Evolutionary conservation across 805 yeast species (phyloP), one percentile per base, ranked within the genome.

Genomic region (Wickerhamiella musiphila): DNA sequence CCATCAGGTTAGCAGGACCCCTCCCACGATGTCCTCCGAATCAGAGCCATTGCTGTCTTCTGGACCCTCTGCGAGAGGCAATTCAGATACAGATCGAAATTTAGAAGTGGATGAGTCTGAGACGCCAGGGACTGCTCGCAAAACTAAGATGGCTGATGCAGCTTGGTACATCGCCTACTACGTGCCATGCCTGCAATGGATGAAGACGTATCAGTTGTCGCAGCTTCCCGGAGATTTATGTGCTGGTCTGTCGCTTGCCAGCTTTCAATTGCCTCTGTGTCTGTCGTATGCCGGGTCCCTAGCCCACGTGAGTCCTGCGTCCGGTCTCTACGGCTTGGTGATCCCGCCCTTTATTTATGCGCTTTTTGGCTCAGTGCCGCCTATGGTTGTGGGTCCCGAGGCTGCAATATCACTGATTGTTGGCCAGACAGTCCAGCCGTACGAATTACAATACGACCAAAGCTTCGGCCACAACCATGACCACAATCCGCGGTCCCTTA

Each of bases 241-340:
- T 12, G 93, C 94, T 2, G 96, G 98, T 0, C 46, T 82, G 4
- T 73, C 95, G 1, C 53, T 84, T 22, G 94, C 94, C 0, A 75
- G 90, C 4, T 86, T 83, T 54, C 95, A 84, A 51, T 70, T 86
- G 30, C 96, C 98, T 1, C 58, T 86, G 33, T 76, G 83, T n/a
- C 63, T 74, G 65, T 68, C 78, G 2, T 77, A 77, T 46, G 90
- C 94, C 3, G 73, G 81, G 0, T 73, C 92, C 0, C 60, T 83
- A 28, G 92, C 93, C 2, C 81, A 74, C 44, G 74, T 81, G 9
- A 86, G 90, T 8, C 79, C 93, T 0, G 52, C 76, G 2, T 70
- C 77, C 41, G 94, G 94, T 0, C 58, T 84, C 6, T 67, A 73
- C 41, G 79, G 83, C 0, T 62, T 82, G 29, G 73, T 79, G 1